A percentile compares a stretch with the other conserved stretches of the same genome.
Evolutionary conservation across 1,284 basidiomycete species (phyloP).

Genomic region (Trametes hirsuta): DNA sequence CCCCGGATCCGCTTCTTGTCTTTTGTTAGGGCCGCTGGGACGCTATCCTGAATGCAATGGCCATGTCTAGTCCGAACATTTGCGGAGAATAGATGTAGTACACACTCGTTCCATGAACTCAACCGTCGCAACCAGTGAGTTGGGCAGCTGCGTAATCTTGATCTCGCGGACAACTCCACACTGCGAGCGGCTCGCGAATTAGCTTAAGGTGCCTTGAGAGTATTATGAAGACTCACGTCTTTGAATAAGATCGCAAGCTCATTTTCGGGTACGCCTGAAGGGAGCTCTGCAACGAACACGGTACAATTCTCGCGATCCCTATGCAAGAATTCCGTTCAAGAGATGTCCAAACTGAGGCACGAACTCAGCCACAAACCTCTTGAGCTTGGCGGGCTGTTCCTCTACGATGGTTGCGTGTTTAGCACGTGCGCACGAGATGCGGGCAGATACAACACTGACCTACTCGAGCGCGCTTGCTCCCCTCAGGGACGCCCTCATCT

Average conservation of each 20-base stretch:
- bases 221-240: conserved; percentile 61
- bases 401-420: conserved; percentile 37
- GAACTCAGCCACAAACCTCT: conserved; percentile 50
- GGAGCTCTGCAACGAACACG: conserved; percentile 83
- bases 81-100: conserved; percentile 1
- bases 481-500: conserved; percentile 44
- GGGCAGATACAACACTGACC: conserved; percentile 45
- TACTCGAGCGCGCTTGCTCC: conserved; percentile 60
- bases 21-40: conserved; percentile 88
- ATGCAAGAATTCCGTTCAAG: background rate
- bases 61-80: no score
- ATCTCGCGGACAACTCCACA: conserved; percentile 84
- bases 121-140: conserved; percentile 72
- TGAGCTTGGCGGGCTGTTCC: conserved; percentile 46
- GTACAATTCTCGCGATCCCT: conserved; percentile 97
- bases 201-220: background rate
- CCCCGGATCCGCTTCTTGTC: conserved; percentile 87
- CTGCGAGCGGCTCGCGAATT: conserved; percentile 43
- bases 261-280: conserved; percentile 57
- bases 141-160: conserved; percentile 65
- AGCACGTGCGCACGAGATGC: background rate
- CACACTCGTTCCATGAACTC: conserved; percentile 77
- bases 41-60: conserved; percentile 56
- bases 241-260: conserved; percentile 81
- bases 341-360: background rate